phyloP scores from a whole-genome alignment of 192 early-diverging fungal genomes.

The Entomortierella chlamydospora region DNA sequence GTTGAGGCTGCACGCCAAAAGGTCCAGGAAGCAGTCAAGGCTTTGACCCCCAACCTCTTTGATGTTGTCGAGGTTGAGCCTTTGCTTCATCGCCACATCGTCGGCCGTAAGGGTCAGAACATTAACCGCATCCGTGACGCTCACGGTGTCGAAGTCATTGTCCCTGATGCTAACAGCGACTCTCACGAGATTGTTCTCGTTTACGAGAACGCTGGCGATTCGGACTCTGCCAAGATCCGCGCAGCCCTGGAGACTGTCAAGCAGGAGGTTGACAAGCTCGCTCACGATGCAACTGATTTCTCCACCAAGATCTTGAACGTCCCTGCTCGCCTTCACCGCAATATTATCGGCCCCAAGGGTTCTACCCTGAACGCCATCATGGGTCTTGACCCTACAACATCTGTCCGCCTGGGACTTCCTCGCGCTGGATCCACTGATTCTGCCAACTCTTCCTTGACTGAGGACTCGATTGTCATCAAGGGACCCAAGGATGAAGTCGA shows the following conservation, averaged over 20 bases:
- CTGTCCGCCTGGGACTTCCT: constrained; percentile 75
- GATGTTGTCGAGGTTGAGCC: constrained; percentile 70
- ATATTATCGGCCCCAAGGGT: constrained; percentile 82
- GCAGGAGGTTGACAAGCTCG: constrained; percentile 76
- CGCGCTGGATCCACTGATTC: constrained; percentile 56
- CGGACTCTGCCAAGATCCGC: constrained; percentile 58
- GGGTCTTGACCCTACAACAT: constrained; percentile 70
- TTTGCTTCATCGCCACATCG: constrained; percentile 77
- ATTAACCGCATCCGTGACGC: constrained; percentile 72
- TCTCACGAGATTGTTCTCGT: constrained; percentile 84
- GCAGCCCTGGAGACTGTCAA: constrained; percentile 66
- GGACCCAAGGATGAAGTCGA: constrained; percentile 86
- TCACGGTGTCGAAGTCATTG: constrained; percentile 80
- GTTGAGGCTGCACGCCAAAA: constrained; percentile 74
- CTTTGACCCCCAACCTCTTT: constrained; percentile 59
- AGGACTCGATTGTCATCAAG: constrained; percentile 82
- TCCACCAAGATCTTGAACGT: constrained; percentile 68
- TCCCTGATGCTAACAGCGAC: constrained; percentile 75
- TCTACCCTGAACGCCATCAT: constrained; percentile 80
- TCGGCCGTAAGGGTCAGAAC: constrained; percentile 71
- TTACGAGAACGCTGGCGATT: constrained; percentile 66
- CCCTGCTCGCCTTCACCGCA: constrained; percentile 80
- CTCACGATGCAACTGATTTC: constrained; percentile 73
- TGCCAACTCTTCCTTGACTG: constrained; percentile 58
- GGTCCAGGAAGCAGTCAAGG: constrained; percentile 64